A percentile compares a stretch with the other conserved stretches of the same genome.
These are phyloP conservation scores for Pulveroboletus sp. DNA, from an alignment of 768 basidiomycete species.

Conservation along the genomic window DNA sequence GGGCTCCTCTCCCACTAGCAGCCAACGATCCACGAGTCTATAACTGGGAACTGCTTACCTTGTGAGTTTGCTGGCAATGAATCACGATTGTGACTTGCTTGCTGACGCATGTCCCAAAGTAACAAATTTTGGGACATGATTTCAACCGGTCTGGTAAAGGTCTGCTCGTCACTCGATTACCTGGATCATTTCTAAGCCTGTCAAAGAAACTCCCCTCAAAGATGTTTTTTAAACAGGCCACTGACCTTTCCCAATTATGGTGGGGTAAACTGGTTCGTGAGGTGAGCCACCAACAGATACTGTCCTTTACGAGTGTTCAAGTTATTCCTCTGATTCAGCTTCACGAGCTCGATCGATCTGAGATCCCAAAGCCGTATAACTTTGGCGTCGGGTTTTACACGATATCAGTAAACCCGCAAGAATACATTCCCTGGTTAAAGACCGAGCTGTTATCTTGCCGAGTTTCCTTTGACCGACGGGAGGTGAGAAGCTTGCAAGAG, in stretches of 20 bases:
- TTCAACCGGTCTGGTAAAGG: constrained; percentile 40
- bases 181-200: constrained; percentile 1
- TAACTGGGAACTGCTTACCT: constrained; percentile 40
- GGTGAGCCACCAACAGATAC: constrained; percentile 25
- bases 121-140: constrained; percentile 49
- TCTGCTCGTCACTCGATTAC: constrained; percentile 12
- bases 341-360: constrained; percentile 28
- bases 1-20: constrained; percentile 42
- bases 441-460: constrained; percentile 36
- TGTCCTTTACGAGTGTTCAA: background rate
- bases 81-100: background rate
- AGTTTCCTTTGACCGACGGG: constrained; percentile 42
- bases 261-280: constrained; percentile 39
- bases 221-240: constrained; percentile 26
- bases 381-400: constrained; percentile 45
- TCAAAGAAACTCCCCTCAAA: constrained; percentile 37
- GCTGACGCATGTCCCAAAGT: constrained; percentile 24
- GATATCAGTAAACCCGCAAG: constrained; percentile 47
- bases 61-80: constrained; percentile 29
- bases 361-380: constrained; percentile 34
- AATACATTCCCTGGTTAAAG: constrained; percentile 51
- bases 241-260: constrained; percentile 31
- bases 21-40: constrained; percentile 31
- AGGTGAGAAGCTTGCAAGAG: constrained; percentile 45
- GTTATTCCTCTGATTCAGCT: constrained; percentile 24